A percentile compares a stretch with the other conserved stretches of the same genome.
Conservation (phyloP, 371 early-diverging fungal genomes). For the Mortierella sp. region DNA sequence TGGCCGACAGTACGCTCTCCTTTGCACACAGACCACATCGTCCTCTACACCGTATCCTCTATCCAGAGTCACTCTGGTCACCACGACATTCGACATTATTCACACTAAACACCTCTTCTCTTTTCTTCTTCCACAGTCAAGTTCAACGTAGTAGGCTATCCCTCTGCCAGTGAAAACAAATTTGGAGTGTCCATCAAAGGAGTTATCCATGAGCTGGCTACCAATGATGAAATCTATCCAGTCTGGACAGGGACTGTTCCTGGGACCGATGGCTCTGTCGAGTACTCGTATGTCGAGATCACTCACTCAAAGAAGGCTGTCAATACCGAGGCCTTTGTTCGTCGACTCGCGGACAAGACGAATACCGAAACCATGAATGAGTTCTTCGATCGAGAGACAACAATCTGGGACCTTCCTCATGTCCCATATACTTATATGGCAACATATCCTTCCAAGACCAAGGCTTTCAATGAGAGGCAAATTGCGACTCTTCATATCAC, state of each 20-base stretch:
- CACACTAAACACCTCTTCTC: not conserved
- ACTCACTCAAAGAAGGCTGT: constrained; percentile 3
- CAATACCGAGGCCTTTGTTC: constrained; percentile 30
- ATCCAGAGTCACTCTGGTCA: not conserved
- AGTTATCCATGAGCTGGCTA: constrained; percentile 5
- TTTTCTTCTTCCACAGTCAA: constrained; percentile 20
- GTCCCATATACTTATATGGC: constrained; percentile 62
- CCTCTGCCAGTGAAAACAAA: not conserved
- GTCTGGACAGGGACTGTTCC: constrained; percentile 30
- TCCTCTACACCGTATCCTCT: no score
- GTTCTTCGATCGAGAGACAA: constrained; percentile 63
- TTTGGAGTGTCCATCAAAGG: constrained; percentile 40
- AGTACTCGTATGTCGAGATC: constrained; percentile 39
- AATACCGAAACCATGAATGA: constrained; percentile 58
- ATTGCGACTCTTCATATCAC: constrained; percentile 63
- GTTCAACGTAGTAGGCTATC: constrained; percentile 40
- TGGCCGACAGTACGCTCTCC: constrained; percentile 31
- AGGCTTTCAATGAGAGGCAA: constrained; percentile 51
- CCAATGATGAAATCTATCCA: constrained; percentile 17
- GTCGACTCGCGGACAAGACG: constrained; percentile 14
- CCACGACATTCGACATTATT: not conserved
- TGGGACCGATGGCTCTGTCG: not conserved
- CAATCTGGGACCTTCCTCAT: constrained; percentile 54
- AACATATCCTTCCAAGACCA: constrained; percentile 38
- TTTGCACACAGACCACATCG: not conserved